Conservation (phyloP, 805 yeast genomes). For the Hanseniaspora jakobsenii region DNA sequence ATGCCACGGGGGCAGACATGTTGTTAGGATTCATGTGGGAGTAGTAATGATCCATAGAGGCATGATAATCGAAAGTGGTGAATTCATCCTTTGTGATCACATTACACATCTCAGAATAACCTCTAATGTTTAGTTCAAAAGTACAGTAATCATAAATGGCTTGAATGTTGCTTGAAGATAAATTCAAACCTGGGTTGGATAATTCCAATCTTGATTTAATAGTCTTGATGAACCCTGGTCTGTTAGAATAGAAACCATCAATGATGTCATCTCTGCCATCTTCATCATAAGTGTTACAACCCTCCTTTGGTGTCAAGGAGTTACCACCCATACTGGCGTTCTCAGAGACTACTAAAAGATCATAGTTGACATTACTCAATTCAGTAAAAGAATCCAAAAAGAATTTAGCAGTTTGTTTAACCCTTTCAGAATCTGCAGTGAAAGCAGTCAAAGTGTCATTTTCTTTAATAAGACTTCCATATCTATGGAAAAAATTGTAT, state of each 20-base stretch:
- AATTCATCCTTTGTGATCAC: slow-evolving; percentile 59
- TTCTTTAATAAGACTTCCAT: slow-evolving; percentile 32
- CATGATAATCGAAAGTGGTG: slow-evolving; percentile 47
- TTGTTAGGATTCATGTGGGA: slow-evolving; percentile 32
- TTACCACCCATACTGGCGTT: slow-evolving; percentile 37
- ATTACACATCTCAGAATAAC: slow-evolving; percentile 56
- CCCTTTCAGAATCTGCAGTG: slow-evolving; percentile 37
- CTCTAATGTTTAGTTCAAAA: slow-evolving; percentile 59
- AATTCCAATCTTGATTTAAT: slow-evolving; percentile 47
- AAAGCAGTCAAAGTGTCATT: slow-evolving; percentile 34
- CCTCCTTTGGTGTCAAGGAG: slow-evolving; percentile 37
- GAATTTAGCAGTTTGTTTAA: slow-evolving; percentile 35
- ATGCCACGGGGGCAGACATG: slow-evolving; percentile 41
- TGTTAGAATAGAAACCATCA: slow-evolving; percentile 17
- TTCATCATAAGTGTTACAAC: slow-evolving; percentile 32
- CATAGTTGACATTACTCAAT: slow-evolving; percentile 32
- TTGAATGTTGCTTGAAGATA: slow-evolving; percentile 42
- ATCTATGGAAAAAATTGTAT: slow-evolving; percentile 33
- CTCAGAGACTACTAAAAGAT: slow-evolving; percentile 30
- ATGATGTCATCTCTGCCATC: slow-evolving; percentile 18
- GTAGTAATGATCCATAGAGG: slow-evolving; percentile 50
- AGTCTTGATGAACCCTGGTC: slow-evolving; percentile 32
- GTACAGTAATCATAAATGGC: slow-evolving; percentile 55
- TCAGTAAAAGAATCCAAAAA: slow-evolving; percentile 37
- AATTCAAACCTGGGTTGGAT: slow-evolving; percentile 42